Conservation (phyloP, 352 stramenopile species). For the Phytophthora foliorum region DNA sequence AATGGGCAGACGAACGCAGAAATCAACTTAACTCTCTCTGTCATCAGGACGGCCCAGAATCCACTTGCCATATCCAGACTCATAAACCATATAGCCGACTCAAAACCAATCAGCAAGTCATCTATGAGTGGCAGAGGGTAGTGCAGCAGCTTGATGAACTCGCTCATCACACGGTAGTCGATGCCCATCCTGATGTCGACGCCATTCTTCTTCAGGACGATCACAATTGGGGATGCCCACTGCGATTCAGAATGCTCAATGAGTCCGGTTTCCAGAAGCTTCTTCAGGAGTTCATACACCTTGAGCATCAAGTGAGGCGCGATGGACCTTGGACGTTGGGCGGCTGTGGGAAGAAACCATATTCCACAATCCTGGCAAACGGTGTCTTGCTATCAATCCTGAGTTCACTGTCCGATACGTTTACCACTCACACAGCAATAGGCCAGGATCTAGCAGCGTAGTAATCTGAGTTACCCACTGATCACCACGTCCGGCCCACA, state of each 20-base stretch:
- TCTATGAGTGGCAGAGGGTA: conserved; percentile 4
- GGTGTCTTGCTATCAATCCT: no score
- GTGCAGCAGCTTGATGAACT: no score
- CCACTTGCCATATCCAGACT: neutral
- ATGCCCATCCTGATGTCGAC: conserved; percentile 6
- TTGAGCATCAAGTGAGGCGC: neutral
- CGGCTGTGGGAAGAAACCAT: no score
- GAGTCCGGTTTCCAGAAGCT: conserved; percentile 1
- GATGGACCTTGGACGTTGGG: neutral
- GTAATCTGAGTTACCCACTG: no score
- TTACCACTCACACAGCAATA: no score
- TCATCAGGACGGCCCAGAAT: no score
- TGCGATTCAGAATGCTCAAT: conserved; percentile 7
- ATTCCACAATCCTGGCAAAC: no score
- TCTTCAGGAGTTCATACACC: conserved; percentile 3
- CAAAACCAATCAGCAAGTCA: neutral
- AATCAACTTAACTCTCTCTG: neutral
- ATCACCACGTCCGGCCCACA: no score
- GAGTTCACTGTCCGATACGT: no score
- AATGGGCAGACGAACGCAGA: conserved; percentile 3
- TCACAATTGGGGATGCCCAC: conserved; percentile 1
- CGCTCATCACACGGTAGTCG: no score
- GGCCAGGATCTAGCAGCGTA: no score
- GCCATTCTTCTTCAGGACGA: conserved; percentile 3
- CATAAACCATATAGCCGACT: conserved; percentile 7